Evolutionary conservation across 2,329 filamentous ascomycete genomes (phyloP).

Genomic region (Trichoderma endophyticum): DNA sequence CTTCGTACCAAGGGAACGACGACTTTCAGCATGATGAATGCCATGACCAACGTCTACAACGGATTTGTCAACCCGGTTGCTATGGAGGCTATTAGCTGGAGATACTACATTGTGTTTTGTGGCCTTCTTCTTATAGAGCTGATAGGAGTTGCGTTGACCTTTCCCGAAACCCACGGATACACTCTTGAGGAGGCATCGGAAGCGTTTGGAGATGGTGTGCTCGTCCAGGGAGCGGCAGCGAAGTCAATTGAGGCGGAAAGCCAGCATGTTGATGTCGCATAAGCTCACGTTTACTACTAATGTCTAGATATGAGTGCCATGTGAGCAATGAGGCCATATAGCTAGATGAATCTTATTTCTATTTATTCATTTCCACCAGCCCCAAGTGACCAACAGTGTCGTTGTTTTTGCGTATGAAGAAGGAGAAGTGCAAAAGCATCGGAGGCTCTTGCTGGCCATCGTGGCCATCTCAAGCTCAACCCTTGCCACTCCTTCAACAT

Average conservation of each 20-base stretch:
- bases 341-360: neutral
- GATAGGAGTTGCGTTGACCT: constrained; percentile 26
- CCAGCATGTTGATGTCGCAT: neutral
- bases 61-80: constrained; percentile 35
- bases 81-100: constrained; percentile 21
- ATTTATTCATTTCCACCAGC: neutral
- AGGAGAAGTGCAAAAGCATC: neutral
- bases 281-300: neutral
- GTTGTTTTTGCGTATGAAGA: neutral
- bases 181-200: constrained; percentile 26
- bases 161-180: constrained; percentile 34
- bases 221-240: neutral
- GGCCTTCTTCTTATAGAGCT: constrained; percentile 25
- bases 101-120: constrained; percentile 22
- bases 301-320: neutral
- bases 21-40: constrained; percentile 43
- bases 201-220: constrained; percentile 25
- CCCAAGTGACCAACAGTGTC: neutral
- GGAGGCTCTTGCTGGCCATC: neutral
- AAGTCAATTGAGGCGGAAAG: neutral
- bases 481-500: neutral
- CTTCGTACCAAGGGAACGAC: constrained; percentile 38
- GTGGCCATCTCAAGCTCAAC: neutral
- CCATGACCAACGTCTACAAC: constrained; percentile 33
- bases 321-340: neutral